Evolutionary conservation across 2,329 filamentous ascomycete species (phyloP).

Genomic region (Botrytis hyacinthi): DNA sequence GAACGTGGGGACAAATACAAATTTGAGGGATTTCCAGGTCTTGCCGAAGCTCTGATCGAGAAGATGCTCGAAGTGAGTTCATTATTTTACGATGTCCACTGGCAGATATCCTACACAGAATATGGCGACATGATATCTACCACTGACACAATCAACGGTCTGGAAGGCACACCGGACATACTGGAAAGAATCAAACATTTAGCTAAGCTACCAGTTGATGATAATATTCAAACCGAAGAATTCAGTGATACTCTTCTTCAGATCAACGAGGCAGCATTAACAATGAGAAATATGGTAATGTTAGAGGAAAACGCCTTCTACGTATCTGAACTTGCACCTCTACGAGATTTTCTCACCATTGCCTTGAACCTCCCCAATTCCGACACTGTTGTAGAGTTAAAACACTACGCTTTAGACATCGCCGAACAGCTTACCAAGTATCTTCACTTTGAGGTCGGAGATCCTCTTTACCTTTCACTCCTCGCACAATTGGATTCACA

Average conservation of each 20-base stretch:
- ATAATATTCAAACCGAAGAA: slow-evolving; percentile 67
- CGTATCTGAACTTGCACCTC: slow-evolving; percentile 69
- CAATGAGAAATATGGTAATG: slow-evolving; percentile 95
- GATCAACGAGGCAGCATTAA: slow-evolving; percentile 81
- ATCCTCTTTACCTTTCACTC: slow-evolving; percentile 77
- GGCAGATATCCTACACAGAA: slow-evolving; percentile 73
- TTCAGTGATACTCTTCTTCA: slow-evolving; percentile 70
- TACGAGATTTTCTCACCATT: slow-evolving; percentile 82
- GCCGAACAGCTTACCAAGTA: slow-evolving; percentile 86
- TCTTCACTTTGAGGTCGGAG: slow-evolving; percentile 66
- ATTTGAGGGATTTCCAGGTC: slow-evolving; percentile 84
- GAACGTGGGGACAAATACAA: slow-evolving; percentile 94
- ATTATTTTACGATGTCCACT: slow-evolving; percentile 79
- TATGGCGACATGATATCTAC: slow-evolving; percentile 48
- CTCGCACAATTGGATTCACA: slow-evolving; percentile 61
- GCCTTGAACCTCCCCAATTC: slow-evolving; percentile 73
- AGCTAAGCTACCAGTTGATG: slow-evolving; percentile 58
- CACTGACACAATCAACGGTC: slow-evolving; percentile 60
- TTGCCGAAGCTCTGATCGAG: slow-evolving; percentile 84
- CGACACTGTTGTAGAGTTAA: slow-evolving; percentile 74
- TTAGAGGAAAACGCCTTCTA: slow-evolving; percentile 84
- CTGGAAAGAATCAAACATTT: slow-evolving; percentile 69
- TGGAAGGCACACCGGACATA: slow-evolving; percentile 67
- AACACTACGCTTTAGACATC: slow-evolving; percentile 88
- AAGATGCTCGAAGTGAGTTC: slow-evolving; percentile 76